Conservation (phyloP, 179 eudicot genomes). For the Camellia oleifera region DNA sequence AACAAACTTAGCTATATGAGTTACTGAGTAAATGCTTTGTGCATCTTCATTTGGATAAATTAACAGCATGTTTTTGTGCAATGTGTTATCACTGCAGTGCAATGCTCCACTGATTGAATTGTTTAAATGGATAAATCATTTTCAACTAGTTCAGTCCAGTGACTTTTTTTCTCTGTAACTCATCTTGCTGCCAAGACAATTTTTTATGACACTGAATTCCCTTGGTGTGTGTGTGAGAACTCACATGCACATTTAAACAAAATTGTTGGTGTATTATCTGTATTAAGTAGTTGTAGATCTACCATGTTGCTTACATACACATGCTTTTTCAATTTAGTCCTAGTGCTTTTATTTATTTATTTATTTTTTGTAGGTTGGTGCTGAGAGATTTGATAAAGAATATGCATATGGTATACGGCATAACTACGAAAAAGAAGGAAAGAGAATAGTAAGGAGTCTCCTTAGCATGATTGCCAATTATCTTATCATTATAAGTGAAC, state of each 20-base stretch:
- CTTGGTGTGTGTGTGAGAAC: not conserved
- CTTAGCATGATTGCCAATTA: not conserved
- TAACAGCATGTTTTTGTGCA: not conserved
- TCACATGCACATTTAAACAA: not conserved
- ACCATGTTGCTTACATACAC: not conserved
- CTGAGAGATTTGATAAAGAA: slow-evolving; percentile 90
- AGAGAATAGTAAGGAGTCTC: slow-evolving; percentile 66
- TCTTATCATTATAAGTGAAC: no score
- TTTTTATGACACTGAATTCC: no score
- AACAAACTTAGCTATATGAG: not conserved
- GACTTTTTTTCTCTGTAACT: no score
- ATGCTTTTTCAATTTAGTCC: not conserved
- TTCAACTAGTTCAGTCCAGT: no score
- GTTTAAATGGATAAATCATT: not conserved
- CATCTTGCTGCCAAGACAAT: no score
- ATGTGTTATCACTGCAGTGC: no score
- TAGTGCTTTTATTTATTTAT: not conserved
- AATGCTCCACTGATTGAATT: not conserved
- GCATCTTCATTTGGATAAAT: not conserved
- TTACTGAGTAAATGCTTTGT: not conserved
- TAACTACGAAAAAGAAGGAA: slow-evolving; percentile 96
- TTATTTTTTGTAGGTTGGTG: slow-evolving; percentile 9
- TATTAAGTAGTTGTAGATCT: not conserved
- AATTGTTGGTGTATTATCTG: not conserved
- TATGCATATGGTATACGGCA: slow-evolving; percentile 93